Evolutionary conservation across 2,329 filamentous ascomycete genomes (phyloP).

Genomic region (Pseudocercospora cruenta): DNA sequence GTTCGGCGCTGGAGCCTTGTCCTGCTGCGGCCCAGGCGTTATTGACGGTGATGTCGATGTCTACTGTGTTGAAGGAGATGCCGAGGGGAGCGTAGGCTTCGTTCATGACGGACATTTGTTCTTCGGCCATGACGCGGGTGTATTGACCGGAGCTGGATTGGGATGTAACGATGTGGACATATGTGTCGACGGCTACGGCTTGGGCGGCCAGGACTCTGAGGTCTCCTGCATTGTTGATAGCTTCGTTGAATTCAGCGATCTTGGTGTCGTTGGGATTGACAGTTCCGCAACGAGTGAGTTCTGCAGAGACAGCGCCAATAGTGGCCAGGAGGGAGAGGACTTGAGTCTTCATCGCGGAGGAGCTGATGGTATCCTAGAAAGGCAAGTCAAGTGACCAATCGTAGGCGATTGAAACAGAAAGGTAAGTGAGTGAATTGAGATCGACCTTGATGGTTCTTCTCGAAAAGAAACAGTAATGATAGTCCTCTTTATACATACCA

Average conservation of each 20-base stretch:
- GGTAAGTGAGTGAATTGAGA: conserved; percentile 14
- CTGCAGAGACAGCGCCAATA: conserved; percentile 21
- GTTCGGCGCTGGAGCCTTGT: conserved; percentile 43
- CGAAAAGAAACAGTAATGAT: background rate
- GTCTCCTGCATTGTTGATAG: conserved; percentile 19
- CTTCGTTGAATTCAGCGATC: conserved; percentile 25
- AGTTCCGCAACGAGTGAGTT: conserved; percentile 27
- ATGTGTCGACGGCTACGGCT: conserved; percentile 26
- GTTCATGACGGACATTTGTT: conserved; percentile 21
- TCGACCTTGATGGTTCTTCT: conserved; percentile 15
- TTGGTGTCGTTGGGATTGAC: conserved; percentile 22
- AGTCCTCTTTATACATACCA: conserved; percentile 17
- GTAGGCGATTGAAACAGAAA: background rate
- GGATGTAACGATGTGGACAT: conserved; percentile 50
- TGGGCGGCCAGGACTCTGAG: conserved; percentile 9
- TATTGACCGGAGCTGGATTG: conserved; percentile 38
- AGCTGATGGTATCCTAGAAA: background rate
- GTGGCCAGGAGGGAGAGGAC: conserved; percentile 16
- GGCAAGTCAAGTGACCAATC: background rate
- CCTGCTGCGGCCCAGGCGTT: conserved; percentile 56
- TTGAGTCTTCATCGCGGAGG: conserved; percentile 21
- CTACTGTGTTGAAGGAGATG: conserved; percentile 49
- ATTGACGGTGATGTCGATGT: conserved; percentile 55
- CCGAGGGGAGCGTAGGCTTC: conserved; percentile 46
- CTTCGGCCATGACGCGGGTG: conserved; percentile 42